Evolutionary conservation across 23 red algal genomes (phyloP).

Genomic region (Gracilaria domingensis): DNA sequence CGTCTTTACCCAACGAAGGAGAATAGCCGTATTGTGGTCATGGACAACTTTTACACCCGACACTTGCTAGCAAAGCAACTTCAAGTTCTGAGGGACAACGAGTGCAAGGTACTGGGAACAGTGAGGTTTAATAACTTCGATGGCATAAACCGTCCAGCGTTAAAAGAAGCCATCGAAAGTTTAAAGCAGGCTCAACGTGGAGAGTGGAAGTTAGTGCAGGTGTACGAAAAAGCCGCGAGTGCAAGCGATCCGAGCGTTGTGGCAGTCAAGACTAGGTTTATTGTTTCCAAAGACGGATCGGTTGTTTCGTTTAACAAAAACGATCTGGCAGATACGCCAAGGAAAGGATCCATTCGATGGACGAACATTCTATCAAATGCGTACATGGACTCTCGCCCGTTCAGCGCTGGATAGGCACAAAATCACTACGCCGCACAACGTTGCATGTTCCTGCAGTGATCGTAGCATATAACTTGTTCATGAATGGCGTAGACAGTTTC

Average conservation of each 20-base stretch:
- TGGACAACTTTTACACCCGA: conserved; percentile 9
- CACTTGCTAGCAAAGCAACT: neutral
- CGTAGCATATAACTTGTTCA: neutral
- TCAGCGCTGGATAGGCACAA: neutral
- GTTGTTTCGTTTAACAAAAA: conserved; percentile 13
- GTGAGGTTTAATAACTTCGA: neutral
- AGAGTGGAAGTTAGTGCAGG: neutral
- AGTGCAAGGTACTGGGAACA: neutral
- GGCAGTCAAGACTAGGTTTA: neutral
- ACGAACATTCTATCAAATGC: neutral
- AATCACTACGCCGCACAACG: neutral
- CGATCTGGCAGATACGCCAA: neutral
- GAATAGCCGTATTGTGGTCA: neutral
- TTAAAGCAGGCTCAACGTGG: neutral
- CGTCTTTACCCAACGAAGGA: neutral
- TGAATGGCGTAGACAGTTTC: conserved; percentile 32
- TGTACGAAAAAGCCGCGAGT: too few relatives aligned
- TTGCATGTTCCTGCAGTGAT: neutral
- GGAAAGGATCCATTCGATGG: neutral
- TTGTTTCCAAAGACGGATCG: conserved; percentile 5
- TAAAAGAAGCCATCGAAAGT: conserved; percentile 5
- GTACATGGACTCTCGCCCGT: neutral
- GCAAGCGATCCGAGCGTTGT: neutral
- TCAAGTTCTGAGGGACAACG: neutral
- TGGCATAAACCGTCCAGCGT: neutral